phyloP scores from a whole-genome alignment of 768 basidiomycete genomes.

The Tricholoma sp. region DNA sequence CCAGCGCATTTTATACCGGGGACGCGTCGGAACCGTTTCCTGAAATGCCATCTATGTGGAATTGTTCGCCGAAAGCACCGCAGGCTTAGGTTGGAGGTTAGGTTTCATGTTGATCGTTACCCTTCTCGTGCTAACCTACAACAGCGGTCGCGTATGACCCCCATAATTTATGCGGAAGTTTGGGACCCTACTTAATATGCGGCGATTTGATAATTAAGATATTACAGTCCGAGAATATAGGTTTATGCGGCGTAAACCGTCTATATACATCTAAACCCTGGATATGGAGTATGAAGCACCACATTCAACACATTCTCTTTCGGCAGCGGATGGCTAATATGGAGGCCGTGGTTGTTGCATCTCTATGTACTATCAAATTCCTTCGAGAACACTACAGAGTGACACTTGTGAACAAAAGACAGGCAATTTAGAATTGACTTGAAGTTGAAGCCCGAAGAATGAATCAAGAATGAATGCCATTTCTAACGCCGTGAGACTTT shows the following conservation, averaged over 20 bases:
- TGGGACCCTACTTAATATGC: neutral
- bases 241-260: slow-evolving; percentile 18
- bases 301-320: neutral
- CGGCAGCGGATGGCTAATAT: neutral
- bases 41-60: too few species aligned
- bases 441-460: neutral
- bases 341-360: neutral
- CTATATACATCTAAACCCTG: neutral
- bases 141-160: neutral
- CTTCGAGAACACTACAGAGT: neutral
- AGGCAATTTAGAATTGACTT: neutral
- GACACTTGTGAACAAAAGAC: neutral
- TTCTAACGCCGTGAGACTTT: neutral
- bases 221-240: neutral
- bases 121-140: neutral
- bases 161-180: neutral
- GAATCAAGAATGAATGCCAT: too few species aligned
- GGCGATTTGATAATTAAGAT: neutral
- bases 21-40: neutral
- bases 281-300: slow-evolving; percentile 11
- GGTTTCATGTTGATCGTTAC: neutral
- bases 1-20: neutral
- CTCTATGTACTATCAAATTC: neutral
- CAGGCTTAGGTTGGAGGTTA: neutral
- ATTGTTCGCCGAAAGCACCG: neutral